Evolutionary conservation across 2,329 filamentous ascomycete species (phyloP).

Genomic region (Onygenales sp.): DNA sequence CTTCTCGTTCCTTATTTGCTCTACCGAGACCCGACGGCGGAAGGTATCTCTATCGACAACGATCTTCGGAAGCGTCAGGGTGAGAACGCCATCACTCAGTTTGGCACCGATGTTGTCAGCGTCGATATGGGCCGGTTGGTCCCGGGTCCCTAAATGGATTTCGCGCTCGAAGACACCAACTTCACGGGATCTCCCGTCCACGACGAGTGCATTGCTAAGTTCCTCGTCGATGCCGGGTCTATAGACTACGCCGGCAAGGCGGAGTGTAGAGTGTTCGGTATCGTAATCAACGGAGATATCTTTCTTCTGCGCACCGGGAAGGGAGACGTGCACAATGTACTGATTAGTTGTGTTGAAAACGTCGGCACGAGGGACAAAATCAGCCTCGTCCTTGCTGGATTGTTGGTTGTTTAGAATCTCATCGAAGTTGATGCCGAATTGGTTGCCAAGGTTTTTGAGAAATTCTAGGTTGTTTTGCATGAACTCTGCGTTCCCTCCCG

Average conservation of each 20-base stretch:
- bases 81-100: conserved; percentile 67
- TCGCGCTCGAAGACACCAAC: conserved; percentile 66
- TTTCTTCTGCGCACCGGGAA: conserved; percentile 71
- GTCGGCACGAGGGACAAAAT: conserved; percentile 42
- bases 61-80: conserved; percentile 67
- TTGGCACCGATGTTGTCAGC: conserved; percentile 60
- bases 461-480: background rate
- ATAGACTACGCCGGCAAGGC: conserved; percentile 62
- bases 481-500: background rate
- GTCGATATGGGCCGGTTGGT: conserved; percentile 54
- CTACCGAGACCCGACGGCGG: conserved; percentile 33
- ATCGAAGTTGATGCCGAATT: conserved; percentile 21
- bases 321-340: conserved; percentile 61
- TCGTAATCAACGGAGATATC: conserved; percentile 72
- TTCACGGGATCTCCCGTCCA: conserved; percentile 63
- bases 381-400: conserved; percentile 12
- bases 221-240: conserved; percentile 61
- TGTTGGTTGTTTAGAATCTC: conserved; percentile 11
- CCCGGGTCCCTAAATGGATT: conserved; percentile 46
- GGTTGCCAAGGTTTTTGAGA: conserved; percentile 14
- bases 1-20: conserved; percentile 44
- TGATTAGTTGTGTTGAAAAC: conserved; percentile 59
- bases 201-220: conserved; percentile 53
- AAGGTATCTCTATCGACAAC: conserved; percentile 41
- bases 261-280: conserved; percentile 54